phyloP scores from a whole-genome alignment of 169 alveolate genomes.

The Plasmodium vinckei region DNA sequence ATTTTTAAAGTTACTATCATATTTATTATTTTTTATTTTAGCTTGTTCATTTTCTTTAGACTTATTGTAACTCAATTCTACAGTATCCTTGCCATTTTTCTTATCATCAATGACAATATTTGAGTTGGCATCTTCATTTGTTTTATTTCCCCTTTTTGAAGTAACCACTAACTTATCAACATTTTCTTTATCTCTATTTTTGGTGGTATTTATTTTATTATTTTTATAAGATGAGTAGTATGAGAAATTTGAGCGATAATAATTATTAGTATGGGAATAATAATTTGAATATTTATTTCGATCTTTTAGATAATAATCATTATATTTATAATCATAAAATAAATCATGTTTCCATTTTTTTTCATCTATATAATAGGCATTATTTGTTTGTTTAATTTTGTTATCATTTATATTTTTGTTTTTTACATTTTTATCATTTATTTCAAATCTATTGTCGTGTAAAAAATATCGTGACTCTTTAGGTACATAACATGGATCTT shows the following conservation, averaged over 20 bases:
- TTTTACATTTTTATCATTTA: conserved; percentile 11
- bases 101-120: not conserved
- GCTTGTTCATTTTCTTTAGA: not conserved
- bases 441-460: conserved; percentile 74
- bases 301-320: conserved; percentile 38
- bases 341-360: conserved; percentile 74
- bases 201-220: conserved; percentile 25
- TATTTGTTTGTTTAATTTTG: conserved; percentile 10
- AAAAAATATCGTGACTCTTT: conserved; percentile 61
- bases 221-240: conserved; percentile 26
- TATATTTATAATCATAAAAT: conserved; percentile 65
- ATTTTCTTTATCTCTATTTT: not conserved
- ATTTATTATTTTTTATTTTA: not conserved
- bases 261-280: conserved; percentile 13
- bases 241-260: conserved; percentile 14
- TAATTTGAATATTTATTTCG: conserved; percentile 7
- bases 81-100: not conserved
- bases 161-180: not conserved
- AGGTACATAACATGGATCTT: conserved; percentile 76
- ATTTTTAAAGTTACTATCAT: not conserved
- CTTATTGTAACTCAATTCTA: not conserved
- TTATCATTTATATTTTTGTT: conserved; percentile 23
- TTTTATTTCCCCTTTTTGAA: not conserved
- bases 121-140: not conserved
- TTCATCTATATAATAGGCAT: conserved; percentile 22